A percentile compares a stretch with the other conserved stretches of the same genome.
phyloP scores from a whole-genome alignment of 306 rosid species.

The Glycine soja region DNA sequence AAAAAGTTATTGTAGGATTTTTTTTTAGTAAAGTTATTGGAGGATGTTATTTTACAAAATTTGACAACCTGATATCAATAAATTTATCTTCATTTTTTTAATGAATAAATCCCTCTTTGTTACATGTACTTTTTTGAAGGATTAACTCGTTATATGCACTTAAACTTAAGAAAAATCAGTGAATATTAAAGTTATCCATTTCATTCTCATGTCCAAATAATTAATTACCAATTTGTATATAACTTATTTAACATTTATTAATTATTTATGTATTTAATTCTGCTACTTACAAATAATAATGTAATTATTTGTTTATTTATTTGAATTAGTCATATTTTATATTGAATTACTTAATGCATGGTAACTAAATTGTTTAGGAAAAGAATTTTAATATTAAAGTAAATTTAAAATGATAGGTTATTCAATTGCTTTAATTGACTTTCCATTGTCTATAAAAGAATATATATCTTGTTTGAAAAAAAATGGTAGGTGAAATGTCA shows the following conservation, averaged over 20 bases:
- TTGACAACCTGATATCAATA: no score
- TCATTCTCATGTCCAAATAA: background rate
- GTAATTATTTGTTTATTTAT: background rate
- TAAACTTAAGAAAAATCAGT: background rate
- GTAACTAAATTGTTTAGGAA: background rate
- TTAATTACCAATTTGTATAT: background rate
- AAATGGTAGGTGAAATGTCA: constrained; percentile 14
- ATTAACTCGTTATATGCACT: background rate
- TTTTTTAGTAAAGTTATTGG: no score
- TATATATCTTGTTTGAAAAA: background rate
- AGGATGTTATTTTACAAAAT: no score
- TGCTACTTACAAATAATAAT: background rate
- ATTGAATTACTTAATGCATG: no score
- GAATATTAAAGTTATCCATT: background rate
- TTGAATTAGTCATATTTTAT: background rate
- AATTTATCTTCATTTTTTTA: no score
- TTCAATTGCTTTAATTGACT: background rate
- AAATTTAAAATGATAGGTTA: background rate
- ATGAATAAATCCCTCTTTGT: no score
- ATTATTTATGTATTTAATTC: background rate
- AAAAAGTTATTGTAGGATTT: no score
- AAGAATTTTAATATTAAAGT: background rate
- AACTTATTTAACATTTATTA: background rate
- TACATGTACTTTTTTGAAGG: no score
- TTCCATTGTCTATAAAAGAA: background rate